Evolutionary conservation across 257 asterid species (phyloP), one percentile per base, ranked within the genome.

Genomic region (Primulina huaijiensis): DNA sequence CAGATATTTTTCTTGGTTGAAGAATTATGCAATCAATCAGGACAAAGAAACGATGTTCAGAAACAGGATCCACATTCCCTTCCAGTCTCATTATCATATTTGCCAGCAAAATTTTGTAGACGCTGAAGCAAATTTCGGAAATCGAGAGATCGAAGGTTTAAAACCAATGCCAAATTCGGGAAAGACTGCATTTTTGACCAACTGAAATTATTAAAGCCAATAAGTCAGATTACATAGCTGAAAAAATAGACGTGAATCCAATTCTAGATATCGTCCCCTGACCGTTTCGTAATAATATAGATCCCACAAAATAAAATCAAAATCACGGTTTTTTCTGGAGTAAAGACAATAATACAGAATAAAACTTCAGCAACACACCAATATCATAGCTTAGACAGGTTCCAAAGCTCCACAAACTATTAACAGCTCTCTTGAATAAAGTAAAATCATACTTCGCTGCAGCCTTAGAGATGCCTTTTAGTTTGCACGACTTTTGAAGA

Each of bases 391-490:
- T 38, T 25, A 62, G 77, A 40, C 65, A 73, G 65, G 60, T 65
- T 69, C 25, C 81, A 65, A 27, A 61, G 65, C 69, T 71, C 80
- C 75, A 67, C 80, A 74, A 69, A 70, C 80, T 82, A 72, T 80
- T 72, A 77, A 82, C 81, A 77, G 70, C 52, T 72, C 73, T 70
- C 73, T 40, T 40, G 57, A 17, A 7, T 17, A 16, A 50, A 50
- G 57, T 50, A 50, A 50, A 50, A 50, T 50, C 57, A 50, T 50
- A 14, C 20, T 50, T 50, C 21, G 8, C 21, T 9, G 1, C 25
- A 34, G 11, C 53, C 33, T 8, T 11, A 19, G 67, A 64, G 68
- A 35, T 33, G 30, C 0, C 7, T 64, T 64, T 35, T 64, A 64
- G 46, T 35, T 64, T 40, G 40, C 35, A 35, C 68, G 68, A 35